Evolutionary conservation across 805 yeast species (phyloP), one percentile per base, ranked within the genome.

Genomic region (Kockiozyma suomiensis): DNA sequence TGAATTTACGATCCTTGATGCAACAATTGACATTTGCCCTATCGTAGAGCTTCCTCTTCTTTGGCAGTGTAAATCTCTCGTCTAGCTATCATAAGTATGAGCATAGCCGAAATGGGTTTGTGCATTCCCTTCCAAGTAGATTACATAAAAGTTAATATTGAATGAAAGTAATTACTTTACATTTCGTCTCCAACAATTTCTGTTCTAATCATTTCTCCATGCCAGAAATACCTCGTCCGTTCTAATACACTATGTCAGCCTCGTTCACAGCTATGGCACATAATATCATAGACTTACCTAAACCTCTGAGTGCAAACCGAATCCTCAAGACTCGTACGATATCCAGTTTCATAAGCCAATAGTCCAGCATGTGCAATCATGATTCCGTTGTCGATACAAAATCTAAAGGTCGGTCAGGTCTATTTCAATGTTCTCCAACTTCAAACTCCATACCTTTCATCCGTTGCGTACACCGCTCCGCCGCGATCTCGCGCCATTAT

Each of bases 301-400:
- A 90, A 94, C 70, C 94, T 81, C 73, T 94, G 99, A 0, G 97
- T 88, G 67, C 97, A 94, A 1, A 89, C 92, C 0, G 97, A 87
- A 58, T 88, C 83, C 28, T 76, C 72, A 50, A 93, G 68, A 26
- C 76, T 80, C 1, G 83, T 82, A 13, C 70, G 69, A 57, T 83
- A 84, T 0, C 97, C 97, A 80, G 86, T 87, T 67, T 98, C 79
- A 70, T 84, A 91, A 54, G 88, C 89, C 60, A 94, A 73, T 50
- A 94, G 76, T 0, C 99, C 99, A 0, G 99, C 98, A 70, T 94
- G 99, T 0, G 99, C 99, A 69, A 94, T 94, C 99, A 94, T 94
- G 40, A 93, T 94, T 10, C 99, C 99, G 70, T 94, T 94, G 72
- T 94, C 99, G 46, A 94, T 94, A 75, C 99, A 94, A 72, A 94